These are phyloP conservation scores for Camillea tinctor DNA, from an alignment of 2,329 filamentous ascomycete genomes.

Conservation along the genomic window DNA sequence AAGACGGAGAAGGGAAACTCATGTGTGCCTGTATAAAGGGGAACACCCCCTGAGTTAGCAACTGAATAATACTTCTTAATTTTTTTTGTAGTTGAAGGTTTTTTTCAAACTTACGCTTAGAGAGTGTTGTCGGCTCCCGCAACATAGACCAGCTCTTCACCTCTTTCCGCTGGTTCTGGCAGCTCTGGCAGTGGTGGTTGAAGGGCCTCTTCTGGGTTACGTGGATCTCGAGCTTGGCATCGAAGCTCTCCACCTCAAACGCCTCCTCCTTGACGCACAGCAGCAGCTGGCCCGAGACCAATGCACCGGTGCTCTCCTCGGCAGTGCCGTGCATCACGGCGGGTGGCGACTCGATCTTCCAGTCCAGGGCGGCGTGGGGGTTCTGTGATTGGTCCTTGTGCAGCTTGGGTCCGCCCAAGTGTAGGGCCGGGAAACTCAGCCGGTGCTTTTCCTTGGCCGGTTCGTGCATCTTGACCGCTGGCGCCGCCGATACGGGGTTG, in stretches of 20 bases:
- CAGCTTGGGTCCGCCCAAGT: conserved; percentile 39
- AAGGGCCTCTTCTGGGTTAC: conserved; percentile 81
- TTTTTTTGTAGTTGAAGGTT: conserved; percentile 3
- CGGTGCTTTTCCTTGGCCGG: conserved; percentile 38
- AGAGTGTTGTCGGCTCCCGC: conserved; percentile 50
- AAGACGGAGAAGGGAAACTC: conserved; percentile 87
- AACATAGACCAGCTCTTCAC: conserved; percentile 80
- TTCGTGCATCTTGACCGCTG: conserved; percentile 38
- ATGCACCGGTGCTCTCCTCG: conserved; percentile 74
- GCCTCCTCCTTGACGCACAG: conserved; percentile 67
- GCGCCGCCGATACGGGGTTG: conserved; percentile 14
- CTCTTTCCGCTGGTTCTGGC: conserved; percentile 68
- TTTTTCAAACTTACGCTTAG: conserved; percentile 42
- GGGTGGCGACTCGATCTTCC: conserved; percentile 80
- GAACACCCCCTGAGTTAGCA: conserved; percentile 26
- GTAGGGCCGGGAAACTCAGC: conserved; percentile 40
- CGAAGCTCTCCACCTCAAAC: conserved; percentile 69
- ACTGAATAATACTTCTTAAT: not conserved
- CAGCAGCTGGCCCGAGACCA: conserved; percentile 81
- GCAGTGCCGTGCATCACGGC: conserved; percentile 78
- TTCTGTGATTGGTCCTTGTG: conserved; percentile 41
- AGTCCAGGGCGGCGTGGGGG: conserved; percentile 45
- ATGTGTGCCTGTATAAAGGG: conserved; percentile 63
- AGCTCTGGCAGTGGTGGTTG: conserved; percentile 73
- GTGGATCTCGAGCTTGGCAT: conserved; percentile 68